Base-by-base conservation (phyloP, 1,139 yeast species). In the Pneumocystis jirovecii region DNA sequence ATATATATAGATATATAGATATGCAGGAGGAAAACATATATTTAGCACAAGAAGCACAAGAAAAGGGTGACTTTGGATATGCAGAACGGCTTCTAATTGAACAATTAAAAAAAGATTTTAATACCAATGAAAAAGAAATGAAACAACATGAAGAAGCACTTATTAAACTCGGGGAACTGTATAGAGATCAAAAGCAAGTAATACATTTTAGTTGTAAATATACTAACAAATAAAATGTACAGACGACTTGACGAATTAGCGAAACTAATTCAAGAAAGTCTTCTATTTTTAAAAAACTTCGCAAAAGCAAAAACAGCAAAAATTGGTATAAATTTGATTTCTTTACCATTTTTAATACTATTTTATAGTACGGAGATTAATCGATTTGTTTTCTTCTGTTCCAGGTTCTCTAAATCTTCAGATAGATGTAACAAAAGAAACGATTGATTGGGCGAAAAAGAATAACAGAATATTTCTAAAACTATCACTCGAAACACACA, bases 301-400 rank as follows among this genome's bases (percentile, higher is more conserved):
- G 96, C 98, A 64, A 93, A 93, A 77, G 87, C 96, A 37, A 93
- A 93, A 76, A 88, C 96, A 10, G 96, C 97, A 60, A 61, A 61
- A 61, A 61, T 61, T 56, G 64, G 63, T 57, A 39, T 21, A 15
- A 3, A 19, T 61, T 56, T 21, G 21, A 15, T 29, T 10, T 25
- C 2, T 21, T 2, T 19, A 50, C 5, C 8, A 12, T 21, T 25
- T 10, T 42, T 44, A 21, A 29, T 29, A 15, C 12, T 6, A 50
- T 37, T 25, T 7, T n/a, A 10, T 34, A 69, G 70, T 78, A 67
- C 75, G 80, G 50, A 73, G 74, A 65, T 71, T 95, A 74, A 86
- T 95, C 72, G 97, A 93, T 73, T 78, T 83, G 69, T 85, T 89
- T 72, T 91, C 89, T 67, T 76, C 76, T 61, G 82, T 89, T 68